Conservation (phyloP, 2,329 filamentous ascomycete genomes). For the Cordyceps farinosa region DNA sequence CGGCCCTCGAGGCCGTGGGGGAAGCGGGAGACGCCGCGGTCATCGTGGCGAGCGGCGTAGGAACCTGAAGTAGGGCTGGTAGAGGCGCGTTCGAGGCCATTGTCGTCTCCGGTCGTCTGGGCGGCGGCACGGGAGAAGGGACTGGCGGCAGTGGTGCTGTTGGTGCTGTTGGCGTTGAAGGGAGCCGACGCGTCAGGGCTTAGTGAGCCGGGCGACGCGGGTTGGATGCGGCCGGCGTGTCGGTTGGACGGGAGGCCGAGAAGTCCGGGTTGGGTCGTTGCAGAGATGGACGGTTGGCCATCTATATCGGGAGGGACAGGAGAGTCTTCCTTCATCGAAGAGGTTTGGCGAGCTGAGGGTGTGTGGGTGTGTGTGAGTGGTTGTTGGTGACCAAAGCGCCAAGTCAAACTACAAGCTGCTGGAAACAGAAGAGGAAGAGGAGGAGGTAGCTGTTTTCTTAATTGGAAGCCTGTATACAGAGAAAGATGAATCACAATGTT, state of each 20-base stretch:
- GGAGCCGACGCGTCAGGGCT: constrained; percentile 25
- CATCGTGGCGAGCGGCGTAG: constrained; percentile 22
- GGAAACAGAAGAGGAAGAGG: background rate
- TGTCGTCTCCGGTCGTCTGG: background rate
- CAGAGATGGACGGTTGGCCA: constrained; percentile 52
- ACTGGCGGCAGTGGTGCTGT: constrained; percentile 29
- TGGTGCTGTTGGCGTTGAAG: constrained; percentile 29
- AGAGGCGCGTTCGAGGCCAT: constrained; percentile 21
- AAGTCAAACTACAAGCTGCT: constrained; percentile 7
- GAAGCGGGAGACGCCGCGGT: constrained; percentile 21
- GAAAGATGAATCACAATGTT: constrained; percentile 1
- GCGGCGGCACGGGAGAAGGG: constrained; percentile 17
- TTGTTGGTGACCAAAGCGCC: background rate
- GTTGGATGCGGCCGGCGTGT: constrained; percentile 24
- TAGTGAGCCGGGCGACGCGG: constrained; percentile 30
- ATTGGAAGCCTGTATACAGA: background rate
- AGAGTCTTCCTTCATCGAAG: constrained; percentile 62
- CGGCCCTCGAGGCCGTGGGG: constrained; percentile 23
- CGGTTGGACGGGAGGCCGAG: constrained; percentile 34
- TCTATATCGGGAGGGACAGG: constrained; percentile 52
- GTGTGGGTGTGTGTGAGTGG: background rate
- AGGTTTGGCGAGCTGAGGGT: constrained; percentile 24
- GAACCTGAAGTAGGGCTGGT: constrained; percentile 21
- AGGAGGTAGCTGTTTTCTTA: background rate
- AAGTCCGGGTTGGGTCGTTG: constrained; percentile 51